Conservation (phyloP, 257 asterid genomes). For the Agastache rugosa region DNA sequence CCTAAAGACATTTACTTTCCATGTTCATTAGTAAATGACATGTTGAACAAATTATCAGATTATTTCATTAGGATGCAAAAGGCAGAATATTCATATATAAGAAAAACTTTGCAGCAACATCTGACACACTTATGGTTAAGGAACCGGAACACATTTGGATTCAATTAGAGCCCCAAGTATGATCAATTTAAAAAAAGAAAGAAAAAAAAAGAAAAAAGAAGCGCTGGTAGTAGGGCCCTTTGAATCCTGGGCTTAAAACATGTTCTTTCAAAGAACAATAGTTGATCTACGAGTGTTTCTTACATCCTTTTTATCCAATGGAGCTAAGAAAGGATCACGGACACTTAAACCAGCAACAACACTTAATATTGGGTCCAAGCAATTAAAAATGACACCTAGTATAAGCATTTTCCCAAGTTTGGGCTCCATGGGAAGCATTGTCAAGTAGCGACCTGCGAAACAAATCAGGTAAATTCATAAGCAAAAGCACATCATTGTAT, state of each 20-base stretch:
- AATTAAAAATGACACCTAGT: conserved; percentile 82
- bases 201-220: neutral
- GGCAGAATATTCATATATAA: conserved; percentile 16
- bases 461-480: conserved; percentile 37
- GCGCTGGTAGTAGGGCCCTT: neutral
- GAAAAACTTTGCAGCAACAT: conserved; percentile 20
- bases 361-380: conserved; percentile 93
- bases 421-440: conserved; percentile 97
- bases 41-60: neutral
- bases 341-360: conserved; percentile 90
- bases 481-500: conserved; percentile 32
- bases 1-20: conserved; percentile 17
- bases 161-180: conserved; percentile 14
- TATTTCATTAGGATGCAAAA: neutral
- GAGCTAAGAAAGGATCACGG: conserved; percentile 94
- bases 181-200: neutral
- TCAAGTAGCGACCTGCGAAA: conserved; percentile 78
- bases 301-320: conserved; percentile 94
- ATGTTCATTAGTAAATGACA: conserved; percentile 14
- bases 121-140: conserved; percentile 20
- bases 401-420: conserved; percentile 97
- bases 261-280: conserved; percentile 18
- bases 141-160: conserved; percentile 3
- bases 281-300: conserved; percentile 43
- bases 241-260: conserved; percentile 17